Percentiles rank a stretch among this genome's conserved stretches.
Evolutionary conservation across 164 flowering plant species (phyloP).

Genomic region (Cinnamomum chago): DNA sequence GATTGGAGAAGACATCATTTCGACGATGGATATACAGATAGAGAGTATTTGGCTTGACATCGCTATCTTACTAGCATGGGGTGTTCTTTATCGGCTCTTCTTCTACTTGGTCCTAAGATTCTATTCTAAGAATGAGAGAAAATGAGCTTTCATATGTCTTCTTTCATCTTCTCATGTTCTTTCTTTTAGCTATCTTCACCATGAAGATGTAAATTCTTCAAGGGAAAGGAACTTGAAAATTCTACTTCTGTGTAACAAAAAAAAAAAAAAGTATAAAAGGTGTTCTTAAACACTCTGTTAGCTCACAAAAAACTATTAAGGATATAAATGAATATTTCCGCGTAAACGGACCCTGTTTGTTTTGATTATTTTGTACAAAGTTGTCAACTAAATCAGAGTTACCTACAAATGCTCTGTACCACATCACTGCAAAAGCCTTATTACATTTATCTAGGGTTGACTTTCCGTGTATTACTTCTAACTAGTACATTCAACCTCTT

Average conservation of each 20-base stretch:
- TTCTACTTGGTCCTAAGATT: conserved; percentile 73
- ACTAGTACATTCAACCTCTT: no score
- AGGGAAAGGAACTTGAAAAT: not conserved
- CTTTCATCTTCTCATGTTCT: not conserved
- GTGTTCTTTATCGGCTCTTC: conserved; percentile 59
- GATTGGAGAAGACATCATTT: conserved; percentile 59
- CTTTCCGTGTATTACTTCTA: no score
- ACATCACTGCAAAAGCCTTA: no score
- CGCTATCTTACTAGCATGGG: conserved; percentile 66
- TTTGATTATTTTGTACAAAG: no score
- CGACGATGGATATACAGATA: conserved; percentile 44
- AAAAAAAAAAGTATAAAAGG: not conserved
- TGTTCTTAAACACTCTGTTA: not conserved
- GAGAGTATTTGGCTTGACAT: conserved; percentile 53
- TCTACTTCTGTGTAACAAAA: not conserved
- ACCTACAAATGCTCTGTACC: no score
- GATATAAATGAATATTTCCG: no score
- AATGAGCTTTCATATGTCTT: conserved; percentile 29
- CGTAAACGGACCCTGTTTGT: no score
- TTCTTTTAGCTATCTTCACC: not conserved
- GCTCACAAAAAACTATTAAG: no score
- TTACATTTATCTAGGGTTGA: no score
- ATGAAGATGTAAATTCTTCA: not conserved
- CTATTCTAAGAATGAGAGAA: conserved; percentile 75
- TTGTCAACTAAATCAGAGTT: no score